Evolutionary conservation across 2,329 filamentous ascomycete genomes (phyloP).

Genomic region (Emydomyces testavorans): DNA sequence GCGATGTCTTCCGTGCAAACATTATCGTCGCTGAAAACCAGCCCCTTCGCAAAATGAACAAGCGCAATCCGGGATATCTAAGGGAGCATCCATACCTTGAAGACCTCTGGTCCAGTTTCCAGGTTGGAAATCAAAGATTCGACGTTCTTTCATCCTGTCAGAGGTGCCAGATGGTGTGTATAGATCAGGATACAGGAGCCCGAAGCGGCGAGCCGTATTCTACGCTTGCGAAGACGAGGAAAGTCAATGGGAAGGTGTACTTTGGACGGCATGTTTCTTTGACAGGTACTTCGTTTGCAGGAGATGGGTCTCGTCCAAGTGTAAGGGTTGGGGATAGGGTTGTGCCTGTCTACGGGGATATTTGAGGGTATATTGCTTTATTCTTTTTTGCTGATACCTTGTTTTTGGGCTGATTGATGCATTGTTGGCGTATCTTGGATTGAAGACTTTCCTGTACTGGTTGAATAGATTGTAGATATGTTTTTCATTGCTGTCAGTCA

Average conservation of each 20-base stretch:
- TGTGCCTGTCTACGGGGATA: constrained; percentile 22
- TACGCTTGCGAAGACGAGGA: constrained; percentile 75
- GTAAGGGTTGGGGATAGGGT: constrained; percentile 35
- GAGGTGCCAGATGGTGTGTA: constrained; percentile 91
- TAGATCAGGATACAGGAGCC: constrained; percentile 70
- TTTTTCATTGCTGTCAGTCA: no score
- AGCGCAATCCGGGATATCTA: constrained; percentile 3
- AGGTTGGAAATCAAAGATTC: constrained; percentile 45
- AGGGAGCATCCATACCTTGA: constrained; percentile 50
- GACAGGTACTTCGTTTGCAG: constrained; percentile 19
- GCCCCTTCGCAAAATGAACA: constrained; percentile 18
- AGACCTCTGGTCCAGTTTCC: constrained; percentile 61
- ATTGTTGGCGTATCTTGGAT: neutral
- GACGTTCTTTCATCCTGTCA: constrained; percentile 71
- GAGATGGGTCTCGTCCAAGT: constrained; percentile 16
- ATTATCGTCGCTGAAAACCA: constrained; percentile 55
- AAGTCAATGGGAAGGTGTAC: constrained; percentile 70
- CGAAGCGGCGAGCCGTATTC: constrained; percentile 76
- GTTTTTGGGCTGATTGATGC: neutral
- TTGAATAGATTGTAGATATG: neutral
- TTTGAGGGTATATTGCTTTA: neutral
- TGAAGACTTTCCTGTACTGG: neutral
- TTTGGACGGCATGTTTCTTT: constrained; percentile 68
- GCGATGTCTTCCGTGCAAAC: constrained; percentile 78
- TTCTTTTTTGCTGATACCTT: neutral